Percentiles rank a stretch among this genome's conserved stretches.
These are phyloP conservation scores for Tephrocybe sp. DNA, from an alignment of 768 basidiomycete species.

Conservation along the genomic window DNA sequence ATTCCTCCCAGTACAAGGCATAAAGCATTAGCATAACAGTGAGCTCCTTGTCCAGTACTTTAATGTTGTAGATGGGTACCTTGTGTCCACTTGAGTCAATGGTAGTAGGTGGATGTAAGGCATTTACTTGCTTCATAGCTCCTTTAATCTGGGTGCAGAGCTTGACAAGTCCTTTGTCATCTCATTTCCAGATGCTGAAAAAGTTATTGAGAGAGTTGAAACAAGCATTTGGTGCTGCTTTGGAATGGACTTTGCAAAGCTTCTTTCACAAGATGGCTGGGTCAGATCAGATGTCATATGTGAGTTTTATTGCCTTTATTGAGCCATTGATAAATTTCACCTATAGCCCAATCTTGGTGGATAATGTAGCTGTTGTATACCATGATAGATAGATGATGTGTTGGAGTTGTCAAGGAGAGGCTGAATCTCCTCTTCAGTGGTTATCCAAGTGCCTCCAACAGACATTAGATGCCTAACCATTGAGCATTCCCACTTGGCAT, in stretches of 20 bases:
- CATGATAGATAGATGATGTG: neutral
- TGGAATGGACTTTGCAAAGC: neutral
- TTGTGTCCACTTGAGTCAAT: neutral
- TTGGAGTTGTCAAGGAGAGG: too few species aligned
- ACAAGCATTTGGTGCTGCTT: constrained; percentile 1
- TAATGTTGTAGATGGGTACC: neutral
- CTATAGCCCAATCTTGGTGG: neutral
- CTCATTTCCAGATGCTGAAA: neutral
- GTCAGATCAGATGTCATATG: neutral
- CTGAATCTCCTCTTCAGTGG: too few species aligned
- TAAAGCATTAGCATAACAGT: neutral
- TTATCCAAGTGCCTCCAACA: neutral
- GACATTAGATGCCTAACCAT: constrained; percentile 3
- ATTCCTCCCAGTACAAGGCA: neutral
- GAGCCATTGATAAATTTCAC: constrained; percentile 1
- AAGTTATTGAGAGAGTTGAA: neutral
- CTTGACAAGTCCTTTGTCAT: constrained; percentile 1
- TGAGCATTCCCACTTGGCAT: neutral
- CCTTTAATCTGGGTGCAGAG: constrained; percentile 2
- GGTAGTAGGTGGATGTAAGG: neutral
- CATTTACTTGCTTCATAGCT: neutral
- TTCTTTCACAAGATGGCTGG: neutral
- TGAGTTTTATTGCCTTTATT: constrained; percentile 1
- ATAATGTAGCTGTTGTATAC: neutral
- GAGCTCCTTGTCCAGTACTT: neutral